Base-by-base conservation (phyloP, 345 rosid species). In the Crucihimalaya himalaica region DNA sequence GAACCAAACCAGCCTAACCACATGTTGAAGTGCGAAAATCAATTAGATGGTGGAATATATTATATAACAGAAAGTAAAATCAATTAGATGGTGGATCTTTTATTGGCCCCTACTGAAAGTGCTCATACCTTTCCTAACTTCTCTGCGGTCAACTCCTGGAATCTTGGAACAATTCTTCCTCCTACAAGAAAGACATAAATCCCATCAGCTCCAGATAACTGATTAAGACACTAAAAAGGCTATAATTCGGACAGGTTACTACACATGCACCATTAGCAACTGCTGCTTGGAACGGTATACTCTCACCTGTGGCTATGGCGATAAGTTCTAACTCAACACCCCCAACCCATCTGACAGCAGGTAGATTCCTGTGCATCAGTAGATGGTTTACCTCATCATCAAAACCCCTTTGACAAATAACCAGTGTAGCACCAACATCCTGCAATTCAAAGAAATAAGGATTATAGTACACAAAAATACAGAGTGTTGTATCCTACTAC, bases 321-420 rank as follows among this genome's bases (percentile, higher is more conserved):
- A 93, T 93, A 46, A 91, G 92, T 82, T 93, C 98, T 76, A 93
- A 75, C 76, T 93, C 98, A 45, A 93, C 98, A 75, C 98, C 97
- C 74, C 98, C 98, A 55, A 93, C 98, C 98, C 97, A 93, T 66
- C 97, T 84, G 23, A 93, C 96, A 48, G 97, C 97, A 58, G 98
- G 97, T 79, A 93, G 80, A 75, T 91, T 84, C 85, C 94, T 80
- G 82, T 93, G 89, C 96, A 91, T 86, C 71, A 93, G 70, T 32
- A 93, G 77, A 84, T 93, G 98, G 73, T 93, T 93, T 63, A 96
- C 98, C 77, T 93, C 98, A 68, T 93, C 97, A 72, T 93, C 98
- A 35, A 93, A 93, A 32, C 97, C 98, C 98, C 98, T 91, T 42
- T 93, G 98, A 76, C 98, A 93, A 77, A 93, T 93, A 57, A 93